Conservation (phyloP, 1,284 basidiomycete genomes). For the Ganoderma leucocontextum region DNA sequence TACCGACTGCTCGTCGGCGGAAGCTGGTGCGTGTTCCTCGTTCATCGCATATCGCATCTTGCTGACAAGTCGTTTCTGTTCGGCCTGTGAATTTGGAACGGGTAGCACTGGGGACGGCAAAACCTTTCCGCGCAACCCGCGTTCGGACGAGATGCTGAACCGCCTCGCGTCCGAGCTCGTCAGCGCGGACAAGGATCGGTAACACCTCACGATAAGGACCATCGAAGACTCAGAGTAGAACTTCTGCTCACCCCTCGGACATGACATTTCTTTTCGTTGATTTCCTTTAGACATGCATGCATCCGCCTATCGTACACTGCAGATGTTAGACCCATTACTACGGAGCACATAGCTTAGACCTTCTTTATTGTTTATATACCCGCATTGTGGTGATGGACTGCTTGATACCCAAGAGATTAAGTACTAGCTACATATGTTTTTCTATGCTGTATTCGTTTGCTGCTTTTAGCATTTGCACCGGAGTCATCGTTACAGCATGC, state of each 20-base stretch:
- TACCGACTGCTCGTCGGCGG: conserved; percentile 66
- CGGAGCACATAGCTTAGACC: conserved; percentile 2
- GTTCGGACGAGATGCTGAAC: conserved; percentile 67
- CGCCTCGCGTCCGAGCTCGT: conserved; percentile 67
- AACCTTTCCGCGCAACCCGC: conserved; percentile 70
- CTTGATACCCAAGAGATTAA: neutral
- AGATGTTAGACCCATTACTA: neutral
- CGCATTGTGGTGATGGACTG: neutral
- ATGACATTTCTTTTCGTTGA: neutral
- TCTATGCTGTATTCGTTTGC: neutral
- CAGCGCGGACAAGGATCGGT: conserved; percentile 56
- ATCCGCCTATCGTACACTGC: neutral
- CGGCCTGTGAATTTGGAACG: neutral
- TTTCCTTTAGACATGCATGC: neutral
- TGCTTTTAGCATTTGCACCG: neutral
- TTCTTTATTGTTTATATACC: neutral
- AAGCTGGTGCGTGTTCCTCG: conserved; percentile 55
- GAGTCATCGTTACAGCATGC: neutral
- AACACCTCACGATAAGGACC: conserved; percentile 11
- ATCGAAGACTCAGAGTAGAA: neutral
- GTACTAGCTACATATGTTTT: neutral
- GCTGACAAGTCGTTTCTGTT: neutral
- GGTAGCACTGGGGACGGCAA: conserved; percentile 71
- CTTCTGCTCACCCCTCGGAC: neutral
- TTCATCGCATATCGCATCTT: too few relatives aligned